These are phyloP conservation scores for Baorangia bicolor DNA, from an alignment of 768 basidiomycete species.

Conservation along the genomic window DNA sequence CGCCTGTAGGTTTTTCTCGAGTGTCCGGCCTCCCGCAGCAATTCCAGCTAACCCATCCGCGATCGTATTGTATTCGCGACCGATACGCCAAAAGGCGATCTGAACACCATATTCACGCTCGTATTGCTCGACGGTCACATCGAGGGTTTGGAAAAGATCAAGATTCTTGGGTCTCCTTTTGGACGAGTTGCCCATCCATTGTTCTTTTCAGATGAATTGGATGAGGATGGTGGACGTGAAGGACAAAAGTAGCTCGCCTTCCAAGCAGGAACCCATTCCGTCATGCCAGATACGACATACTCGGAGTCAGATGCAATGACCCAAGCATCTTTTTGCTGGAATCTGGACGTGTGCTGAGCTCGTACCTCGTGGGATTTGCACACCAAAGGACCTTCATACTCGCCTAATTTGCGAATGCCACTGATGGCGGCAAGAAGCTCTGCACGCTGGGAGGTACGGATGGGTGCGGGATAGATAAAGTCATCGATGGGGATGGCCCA, in stretches of 20 bases:
- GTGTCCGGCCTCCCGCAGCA: background rate
- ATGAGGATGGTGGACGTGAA: background rate
- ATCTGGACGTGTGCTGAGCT: background rate
- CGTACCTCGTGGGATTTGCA: background rate
- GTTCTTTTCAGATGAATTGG: background rate
- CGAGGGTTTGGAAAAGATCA: constrained; percentile 2
- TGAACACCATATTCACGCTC: background rate
- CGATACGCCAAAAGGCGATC: background rate
- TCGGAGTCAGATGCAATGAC: background rate
- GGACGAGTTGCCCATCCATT: background rate
- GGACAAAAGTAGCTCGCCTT: background rate
- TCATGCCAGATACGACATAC: constrained; percentile 1
- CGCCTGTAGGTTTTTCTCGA: background rate
- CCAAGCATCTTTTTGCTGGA: background rate
- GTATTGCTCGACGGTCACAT: background rate
- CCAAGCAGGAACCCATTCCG: constrained; percentile 1
- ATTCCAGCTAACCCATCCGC: background rate
- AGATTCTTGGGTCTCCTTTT: constrained; percentile 1
- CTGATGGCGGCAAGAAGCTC: constrained; percentile 1
- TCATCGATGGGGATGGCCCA: constrained; percentile 23
- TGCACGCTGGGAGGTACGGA: constrained; percentile 19
- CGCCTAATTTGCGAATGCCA: background rate
- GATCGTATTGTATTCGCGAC: background rate
- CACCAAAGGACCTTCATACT: background rate
- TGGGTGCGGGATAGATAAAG: constrained; percentile 11